Evolutionary conservation across 2,329 filamentous ascomycete genomes (phyloP).

Genomic region (Capronia coronata): DNA sequence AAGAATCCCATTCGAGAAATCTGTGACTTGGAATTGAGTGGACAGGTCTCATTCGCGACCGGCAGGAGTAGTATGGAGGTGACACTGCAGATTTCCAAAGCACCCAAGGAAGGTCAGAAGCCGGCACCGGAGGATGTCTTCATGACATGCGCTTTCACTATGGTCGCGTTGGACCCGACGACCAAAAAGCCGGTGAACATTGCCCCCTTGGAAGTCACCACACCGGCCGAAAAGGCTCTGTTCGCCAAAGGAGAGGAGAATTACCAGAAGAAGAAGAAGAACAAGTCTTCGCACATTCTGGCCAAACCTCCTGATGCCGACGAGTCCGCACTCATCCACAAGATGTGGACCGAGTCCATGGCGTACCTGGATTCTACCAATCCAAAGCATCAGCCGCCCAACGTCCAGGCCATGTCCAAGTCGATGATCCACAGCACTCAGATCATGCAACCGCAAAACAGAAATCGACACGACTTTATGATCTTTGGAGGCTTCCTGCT

Average conservation of each 20-base stretch:
- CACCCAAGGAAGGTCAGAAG: constrained; percentile 50
- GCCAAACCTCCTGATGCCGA: constrained; percentile 63
- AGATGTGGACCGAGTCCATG: constrained; percentile 64
- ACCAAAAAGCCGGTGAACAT: constrained; percentile 62
- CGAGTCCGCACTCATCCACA: constrained; percentile 65
- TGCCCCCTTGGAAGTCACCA: constrained; percentile 56
- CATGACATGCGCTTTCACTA: constrained; percentile 68
- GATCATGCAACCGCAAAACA: constrained; percentile 70
- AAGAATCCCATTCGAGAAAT: constrained; percentile 68
- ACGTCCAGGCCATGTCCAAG: constrained; percentile 57
- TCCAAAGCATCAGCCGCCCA: constrained; percentile 48
- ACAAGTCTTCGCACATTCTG: constrained; percentile 54
- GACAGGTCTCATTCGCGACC: constrained; percentile 63
- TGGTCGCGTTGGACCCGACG: constrained; percentile 64
- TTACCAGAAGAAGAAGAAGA: constrained; percentile 60
- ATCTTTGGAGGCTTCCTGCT: constrained; percentile 71
- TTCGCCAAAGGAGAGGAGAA: constrained; percentile 60
- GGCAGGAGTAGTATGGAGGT: constrained; percentile 68
- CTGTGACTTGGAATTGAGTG: constrained; percentile 68
- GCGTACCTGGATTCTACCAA: constrained; percentile 56
- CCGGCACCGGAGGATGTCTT: constrained; percentile 55
- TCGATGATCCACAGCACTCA: constrained; percentile 59
- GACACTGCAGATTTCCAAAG: constrained; percentile 65
- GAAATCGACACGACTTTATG: constrained; percentile 63
- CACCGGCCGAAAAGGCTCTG: constrained; percentile 57